Base-by-base conservation (phyloP, 768 basidiomycete species). In the Lactarius sp. region DNA sequence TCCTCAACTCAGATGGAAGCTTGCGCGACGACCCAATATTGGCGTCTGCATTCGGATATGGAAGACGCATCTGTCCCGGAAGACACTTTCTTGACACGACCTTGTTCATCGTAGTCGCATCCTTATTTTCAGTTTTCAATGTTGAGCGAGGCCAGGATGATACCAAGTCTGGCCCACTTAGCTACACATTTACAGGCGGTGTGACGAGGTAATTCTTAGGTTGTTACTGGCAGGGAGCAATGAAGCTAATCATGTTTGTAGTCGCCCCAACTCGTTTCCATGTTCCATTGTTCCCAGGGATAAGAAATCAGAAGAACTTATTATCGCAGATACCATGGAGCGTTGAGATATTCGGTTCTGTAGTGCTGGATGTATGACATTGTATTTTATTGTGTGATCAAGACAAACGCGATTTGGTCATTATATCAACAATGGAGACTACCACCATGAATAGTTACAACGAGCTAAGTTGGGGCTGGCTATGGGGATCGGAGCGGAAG, bases 51-150 rank as follows among this genome's bases (percentile, higher is more conserved):
- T 71, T 71, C 39, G 70, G 69, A 18, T 70, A 64, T n/a, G 69
- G 70, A 20, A 56, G 61, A 6, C 61, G 70, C 2, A 47, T 67
- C 20, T 70, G 69, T 20, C 69, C 69, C 4, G 69, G 69, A 16
- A 58, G 59, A 5, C 69, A 70, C 22, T 42, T 59, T 6, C 57
- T 36, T 27, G 62, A 64, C 31, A 27, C 44, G 1, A 59, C 46
- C 0, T 6, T 64, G 13, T 64, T 64, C 9, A 64, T 64, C 6
- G 36, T 39, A 3, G 16, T 64, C 14, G 57, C 62, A 9, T 59
- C 57, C 18, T 20, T 64, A 13, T 47, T 64, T 31, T 59, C 57
- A 4, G 62, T 64, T 13, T 62, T 62, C 42, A 39, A 46, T 6
- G 6, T 62, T 12, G 33, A 57, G 20, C 46, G 50, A 8, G 41